A percentile compares a stretch with the other conserved stretches of the same genome.
These are phyloP conservation scores for Penicillium malachiteum DNA, from an alignment of 495 filamentous ascomycete species.

Conservation along the genomic window DNA sequence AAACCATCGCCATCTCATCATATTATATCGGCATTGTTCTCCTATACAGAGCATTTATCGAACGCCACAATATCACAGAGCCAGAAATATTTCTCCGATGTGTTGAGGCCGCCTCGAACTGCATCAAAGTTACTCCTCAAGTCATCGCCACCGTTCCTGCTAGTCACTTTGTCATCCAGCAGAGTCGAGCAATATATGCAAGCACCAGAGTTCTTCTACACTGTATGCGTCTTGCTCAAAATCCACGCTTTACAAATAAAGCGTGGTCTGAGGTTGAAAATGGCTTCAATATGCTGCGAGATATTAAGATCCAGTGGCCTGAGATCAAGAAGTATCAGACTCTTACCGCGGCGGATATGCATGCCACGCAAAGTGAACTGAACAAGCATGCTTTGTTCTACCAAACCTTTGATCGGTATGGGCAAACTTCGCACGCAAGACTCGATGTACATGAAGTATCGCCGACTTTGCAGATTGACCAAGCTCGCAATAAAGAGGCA, in stretches of 20 bases:
- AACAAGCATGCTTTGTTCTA: constrained; percentile 5
- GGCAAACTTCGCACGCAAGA: neutral
- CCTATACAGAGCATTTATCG: constrained; percentile 13
- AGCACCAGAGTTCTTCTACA: constrained; percentile 10
- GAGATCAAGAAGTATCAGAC: constrained; percentile 15
- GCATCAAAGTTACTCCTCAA: constrained; percentile 13
- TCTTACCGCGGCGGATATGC: constrained; percentile 9
- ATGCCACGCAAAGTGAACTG: constrained; percentile 5
- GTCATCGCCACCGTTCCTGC: constrained; percentile 12
- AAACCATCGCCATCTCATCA: constrained; percentile 12
- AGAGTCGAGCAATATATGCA: constrained; percentile 11
- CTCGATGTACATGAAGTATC: neutral
- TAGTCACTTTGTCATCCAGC: constrained; percentile 14
- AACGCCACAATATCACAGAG: constrained; percentile 6
- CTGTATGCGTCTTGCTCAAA: constrained; percentile 13
- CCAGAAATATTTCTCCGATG: constrained; percentile 10
- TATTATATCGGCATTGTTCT: constrained; percentile 12
- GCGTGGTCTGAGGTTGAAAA: constrained; percentile 13
- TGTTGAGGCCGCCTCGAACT: constrained; percentile 13
- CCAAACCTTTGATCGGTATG: constrained; percentile 2
- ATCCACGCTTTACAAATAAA: constrained; percentile 8
- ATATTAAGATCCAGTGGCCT: constrained; percentile 16
- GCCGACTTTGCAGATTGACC: neutral
- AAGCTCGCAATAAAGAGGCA: neutral
- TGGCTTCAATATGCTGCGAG: constrained; percentile 9